These are phyloP conservation scores for Xylaria acuta DNA, from an alignment of 495 filamentous ascomycete species.

Conservation along the genomic window DNA sequence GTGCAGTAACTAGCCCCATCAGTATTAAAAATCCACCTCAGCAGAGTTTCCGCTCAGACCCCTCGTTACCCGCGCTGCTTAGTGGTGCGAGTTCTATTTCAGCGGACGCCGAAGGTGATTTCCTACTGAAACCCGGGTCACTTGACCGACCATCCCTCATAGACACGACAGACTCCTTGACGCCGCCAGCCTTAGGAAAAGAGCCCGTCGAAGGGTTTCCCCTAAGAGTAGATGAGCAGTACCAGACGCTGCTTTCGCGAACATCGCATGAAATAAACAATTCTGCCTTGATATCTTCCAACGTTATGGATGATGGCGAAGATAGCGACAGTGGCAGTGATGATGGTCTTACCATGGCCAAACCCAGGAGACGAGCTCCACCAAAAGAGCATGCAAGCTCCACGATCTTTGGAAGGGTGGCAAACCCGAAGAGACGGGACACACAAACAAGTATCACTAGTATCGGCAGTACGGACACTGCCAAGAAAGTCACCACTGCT, in stretches of 20 bases:
- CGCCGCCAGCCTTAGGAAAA: conserved; percentile 56
- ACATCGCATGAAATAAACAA: conserved; percentile 36
- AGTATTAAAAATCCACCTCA: conserved; percentile 61
- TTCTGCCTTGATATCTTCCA: conserved; percentile 36
- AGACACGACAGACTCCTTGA: conserved; percentile 60
- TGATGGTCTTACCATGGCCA: conserved; percentile 59
- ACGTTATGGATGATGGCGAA: conserved; percentile 55
- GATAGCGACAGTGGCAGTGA: conserved; percentile 64
- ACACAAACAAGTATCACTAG: conserved; percentile 60
- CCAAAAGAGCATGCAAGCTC: conserved; percentile 36
- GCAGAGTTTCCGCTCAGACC: conserved; percentile 72
- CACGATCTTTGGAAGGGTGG: conserved; percentile 40
- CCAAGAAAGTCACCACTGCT: conserved; percentile 58
- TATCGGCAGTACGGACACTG: conserved; percentile 61
- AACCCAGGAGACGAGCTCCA: conserved; percentile 39
- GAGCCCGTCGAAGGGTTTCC: conserved; percentile 51
- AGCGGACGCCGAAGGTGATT: conserved; percentile 61
- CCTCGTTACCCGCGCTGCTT: conserved; percentile 76
- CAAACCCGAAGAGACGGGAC: conserved; percentile 50
- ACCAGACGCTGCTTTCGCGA: conserved; percentile 34
- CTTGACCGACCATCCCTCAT: conserved; percentile 47
- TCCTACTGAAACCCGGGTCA: conserved; percentile 56
- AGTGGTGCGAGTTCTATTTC: conserved; percentile 85
- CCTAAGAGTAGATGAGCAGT: conserved; percentile 43
- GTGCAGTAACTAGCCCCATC: conserved; percentile 61